Base-by-base conservation (phyloP, 2,329 filamentous ascomycete genomes). In the Xylaria sp. region DNA sequence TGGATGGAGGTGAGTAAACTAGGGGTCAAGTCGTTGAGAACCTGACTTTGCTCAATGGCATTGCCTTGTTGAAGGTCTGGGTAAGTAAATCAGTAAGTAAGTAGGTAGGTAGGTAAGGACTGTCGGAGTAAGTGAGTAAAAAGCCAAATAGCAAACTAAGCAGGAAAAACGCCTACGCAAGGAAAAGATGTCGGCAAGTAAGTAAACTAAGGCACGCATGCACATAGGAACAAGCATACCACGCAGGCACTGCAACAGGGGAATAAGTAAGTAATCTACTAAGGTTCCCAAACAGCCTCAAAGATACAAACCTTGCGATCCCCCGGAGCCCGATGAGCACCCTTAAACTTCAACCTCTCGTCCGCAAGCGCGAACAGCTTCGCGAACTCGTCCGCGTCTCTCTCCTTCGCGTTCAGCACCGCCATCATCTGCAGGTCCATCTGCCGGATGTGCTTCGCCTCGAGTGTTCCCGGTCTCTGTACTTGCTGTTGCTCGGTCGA, bases 391-490 rank as follows among this genome's bases (percentile, higher is more conserved):
- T 58, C 60, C 31, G 13, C 52, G 6, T 39, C 64, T 15, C 63
- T 28, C 39, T 64, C 60, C 36, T 64, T 64, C 8, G 43, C 25
- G 23, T 69, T 67, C 15, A 49, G 25, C 12, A 64, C 23, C 5
- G 28, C 64, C 64, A 67, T 69, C 64, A 69, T 69, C 25, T 67
- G 43, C n/a, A 69, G 43, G 20, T 61, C 59, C 54, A 67, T 67
- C 63, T 56, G 12, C 12, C 67, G 58, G 23, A 66, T 28, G 13
- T 54, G 13, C 60, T 68, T 64, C 4, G 54, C 60, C 15, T 67
- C 65, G 13, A 67, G 43, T 2, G 60, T 12, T 8, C 36, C 33
- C 6, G 1, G 33, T 36, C 33, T 7, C 2, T 36, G 33, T 7
- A 2, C 6, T 10, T 36, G 33, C 10, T 36, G 33, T 36, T 36